A percentile compares a stretch with the other conserved stretches of the same genome.
Evolutionary conservation across 208 protist species (phyloP).

Genomic region (Trypanosoma rangeli): DNA sequence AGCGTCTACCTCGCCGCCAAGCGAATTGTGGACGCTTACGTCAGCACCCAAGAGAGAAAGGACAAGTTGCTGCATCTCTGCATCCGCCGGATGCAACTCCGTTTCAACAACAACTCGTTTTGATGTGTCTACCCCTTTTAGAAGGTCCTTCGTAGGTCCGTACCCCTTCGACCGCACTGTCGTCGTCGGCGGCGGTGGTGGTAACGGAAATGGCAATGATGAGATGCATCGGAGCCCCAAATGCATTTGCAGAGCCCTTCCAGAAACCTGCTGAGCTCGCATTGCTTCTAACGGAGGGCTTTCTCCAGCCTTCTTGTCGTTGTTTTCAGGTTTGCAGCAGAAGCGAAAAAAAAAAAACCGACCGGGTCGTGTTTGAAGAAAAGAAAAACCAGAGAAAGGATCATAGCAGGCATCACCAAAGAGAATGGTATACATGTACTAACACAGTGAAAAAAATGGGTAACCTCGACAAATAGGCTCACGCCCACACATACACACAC

Average conservation of each 20-base stretch:
- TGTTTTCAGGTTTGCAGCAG: neutral
- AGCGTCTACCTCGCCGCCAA: neutral
- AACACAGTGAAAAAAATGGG: neutral
- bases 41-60: conserved; percentile 44
- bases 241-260: neutral
- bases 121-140: conserved; percentile 49
- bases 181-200: conserved; percentile 13
- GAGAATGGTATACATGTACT: neutral
- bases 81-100: conserved; percentile 64
- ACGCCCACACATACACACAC: neutral
- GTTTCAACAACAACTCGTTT: conserved; percentile 59
- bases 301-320: neutral
- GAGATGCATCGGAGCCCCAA: conserved; percentile 20
- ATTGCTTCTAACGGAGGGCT: conserved; percentile 1
- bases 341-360: conserved; percentile 7
- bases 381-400: conserved; percentile 17
- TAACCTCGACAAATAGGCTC: neutral
- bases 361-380: neutral
- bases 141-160: conserved; percentile 67
- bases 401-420: neutral
- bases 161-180: conserved; percentile 69
- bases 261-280: conserved; percentile 12
- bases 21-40: conserved; percentile 40
- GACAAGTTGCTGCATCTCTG: conserved; percentile 62
- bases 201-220: conserved; percentile 2